Evolutionary conservation across 495 filamentous ascomycete genomes (phyloP), one percentile per base, ranked within the genome.

Genomic region (Aspergillus campestris): DNA sequence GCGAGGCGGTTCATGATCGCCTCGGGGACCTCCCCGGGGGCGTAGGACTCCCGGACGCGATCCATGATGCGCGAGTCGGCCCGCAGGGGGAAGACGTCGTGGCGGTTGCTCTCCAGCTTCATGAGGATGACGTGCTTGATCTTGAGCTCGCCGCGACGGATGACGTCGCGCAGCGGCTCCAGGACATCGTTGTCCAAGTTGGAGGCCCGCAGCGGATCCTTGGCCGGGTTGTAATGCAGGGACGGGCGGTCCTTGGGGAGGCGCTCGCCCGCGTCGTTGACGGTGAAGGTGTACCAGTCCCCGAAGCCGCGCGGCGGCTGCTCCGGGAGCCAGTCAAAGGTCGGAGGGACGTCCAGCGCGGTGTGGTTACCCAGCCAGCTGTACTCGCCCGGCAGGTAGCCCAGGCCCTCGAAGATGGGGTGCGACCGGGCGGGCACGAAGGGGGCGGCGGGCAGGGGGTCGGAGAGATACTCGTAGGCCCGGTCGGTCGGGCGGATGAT

Each of bases 81-180:
- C 45, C 51, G 51, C 9, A 72, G 43, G 3, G 68, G 68, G 55
- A 72, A 70, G 8, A 70, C 62, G 45, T 72, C 68, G 34, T 66
- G 62, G 38, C 68, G 58, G 30, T 65, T 72, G 15, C 64, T 68
- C 46, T 72, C 68, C 44, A 72, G 58, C 36, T 65, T 63, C 30
- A 72, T 51, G 3, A 69, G 34, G 15, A 70, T 47, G 34, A 72
- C 49, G 35, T 72, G 67, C 42, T 67, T 69, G 48, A 72, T 70
- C 32, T 59, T 54, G 13, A 69, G 51, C 15, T 63, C 49, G 7
- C 55, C 48, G 24, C 43, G 45, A 9, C 50, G 30, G n/a, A 60
- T 40, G 10, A 55, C 55, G 1, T 59, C 57, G 3, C 52, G 47
- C 10, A 69, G 52, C 4, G 60, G 53, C 34, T 49, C 48, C 1